Conservation (phyloP, 2,329 filamentous ascomycete genomes). For the Rhinocladiella similis region DNA sequence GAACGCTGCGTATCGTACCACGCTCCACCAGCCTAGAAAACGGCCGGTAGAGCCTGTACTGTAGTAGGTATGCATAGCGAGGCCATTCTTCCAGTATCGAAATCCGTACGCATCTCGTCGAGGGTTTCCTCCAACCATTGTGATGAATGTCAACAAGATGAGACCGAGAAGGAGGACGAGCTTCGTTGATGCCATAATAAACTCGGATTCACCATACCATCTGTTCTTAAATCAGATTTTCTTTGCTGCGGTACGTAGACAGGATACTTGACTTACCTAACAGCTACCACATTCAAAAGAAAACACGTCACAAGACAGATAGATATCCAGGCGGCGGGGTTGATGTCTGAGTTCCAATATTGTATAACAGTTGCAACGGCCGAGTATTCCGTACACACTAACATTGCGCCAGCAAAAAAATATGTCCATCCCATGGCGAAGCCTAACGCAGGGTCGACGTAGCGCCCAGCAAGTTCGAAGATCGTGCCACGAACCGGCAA, state of each 20-base stretch:
- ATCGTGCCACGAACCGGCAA: constrained; percentile 52
- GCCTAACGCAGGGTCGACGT: constrained; percentile 49
- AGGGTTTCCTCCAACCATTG: constrained; percentile 49
- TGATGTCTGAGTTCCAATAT: constrained; percentile 38
- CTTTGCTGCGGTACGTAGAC: too few species aligned
- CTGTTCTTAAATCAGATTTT: too few species aligned
- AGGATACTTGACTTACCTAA: too few species aligned
- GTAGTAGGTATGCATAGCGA: constrained; percentile 48
- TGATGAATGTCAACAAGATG: constrained; percentile 49
- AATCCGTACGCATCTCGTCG: constrained; percentile 51
- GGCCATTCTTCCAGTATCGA: constrained; percentile 51
- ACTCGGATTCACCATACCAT: constrained; percentile 58
- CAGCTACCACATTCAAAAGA: too few species aligned
- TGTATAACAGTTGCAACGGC: constrained; percentile 50
- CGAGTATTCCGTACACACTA: constrained; percentile 47
- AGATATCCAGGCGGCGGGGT: constrained; percentile 46
- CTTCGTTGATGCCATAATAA: constrained; percentile 53
- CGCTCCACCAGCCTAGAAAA: constrained; percentile 54
- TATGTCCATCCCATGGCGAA: constrained; percentile 50
- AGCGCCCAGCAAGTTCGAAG: constrained; percentile 43
- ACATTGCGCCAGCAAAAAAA: constrained; percentile 49
- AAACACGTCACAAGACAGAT: constrained; percentile 40
- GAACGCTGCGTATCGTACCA: constrained; percentile 44
- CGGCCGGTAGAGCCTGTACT: constrained; percentile 43
- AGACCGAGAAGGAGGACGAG: constrained; percentile 53